These are phyloP conservation scores for Epichloe baconii DNA, from an alignment of 2,329 filamentous ascomycete species.

Conservation along the genomic window DNA sequence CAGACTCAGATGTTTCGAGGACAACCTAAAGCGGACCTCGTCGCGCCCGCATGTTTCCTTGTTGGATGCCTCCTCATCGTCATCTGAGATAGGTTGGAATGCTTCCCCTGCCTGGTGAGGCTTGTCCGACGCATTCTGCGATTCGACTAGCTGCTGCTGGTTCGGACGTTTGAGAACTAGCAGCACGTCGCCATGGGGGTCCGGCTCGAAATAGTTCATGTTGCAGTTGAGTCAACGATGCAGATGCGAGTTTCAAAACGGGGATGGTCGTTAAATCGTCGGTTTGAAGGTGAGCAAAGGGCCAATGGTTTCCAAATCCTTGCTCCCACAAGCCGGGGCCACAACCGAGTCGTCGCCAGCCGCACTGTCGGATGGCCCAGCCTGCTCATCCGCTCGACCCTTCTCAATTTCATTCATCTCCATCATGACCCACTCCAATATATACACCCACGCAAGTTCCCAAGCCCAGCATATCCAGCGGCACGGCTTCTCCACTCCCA, in stretches of 20 bases:
- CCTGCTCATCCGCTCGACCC: too few species aligned
- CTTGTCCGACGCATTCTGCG: too few species aligned
- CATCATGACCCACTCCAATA: neutral
- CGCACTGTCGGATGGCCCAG: too few species aligned
- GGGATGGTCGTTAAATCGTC: too few species aligned
- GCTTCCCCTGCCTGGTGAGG: neutral
- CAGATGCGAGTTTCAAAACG: too few species aligned
- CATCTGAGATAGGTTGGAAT: neutral
- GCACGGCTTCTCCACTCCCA: neutral
- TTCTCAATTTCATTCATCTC: neutral
- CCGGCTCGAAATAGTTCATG: neutral
- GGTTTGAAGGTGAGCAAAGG: too few species aligned
- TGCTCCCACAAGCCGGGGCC: too few species aligned
- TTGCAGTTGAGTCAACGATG: neutral
- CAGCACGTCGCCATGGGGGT: neutral
- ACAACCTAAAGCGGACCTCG: constrained; percentile 11
- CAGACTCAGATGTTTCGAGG: constrained; percentile 22
- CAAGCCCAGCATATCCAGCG: neutral
- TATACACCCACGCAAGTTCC: neutral
- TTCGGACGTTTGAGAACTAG: neutral
- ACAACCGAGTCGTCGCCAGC: too few species aligned
- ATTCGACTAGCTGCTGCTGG: neutral
- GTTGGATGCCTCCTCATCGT: neutral
- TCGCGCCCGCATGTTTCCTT: neutral
- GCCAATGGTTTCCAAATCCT: too few species aligned